Base-by-base conservation (phyloP, 345 rosid genomes). In the Eutrema heterophyllum region DNA sequence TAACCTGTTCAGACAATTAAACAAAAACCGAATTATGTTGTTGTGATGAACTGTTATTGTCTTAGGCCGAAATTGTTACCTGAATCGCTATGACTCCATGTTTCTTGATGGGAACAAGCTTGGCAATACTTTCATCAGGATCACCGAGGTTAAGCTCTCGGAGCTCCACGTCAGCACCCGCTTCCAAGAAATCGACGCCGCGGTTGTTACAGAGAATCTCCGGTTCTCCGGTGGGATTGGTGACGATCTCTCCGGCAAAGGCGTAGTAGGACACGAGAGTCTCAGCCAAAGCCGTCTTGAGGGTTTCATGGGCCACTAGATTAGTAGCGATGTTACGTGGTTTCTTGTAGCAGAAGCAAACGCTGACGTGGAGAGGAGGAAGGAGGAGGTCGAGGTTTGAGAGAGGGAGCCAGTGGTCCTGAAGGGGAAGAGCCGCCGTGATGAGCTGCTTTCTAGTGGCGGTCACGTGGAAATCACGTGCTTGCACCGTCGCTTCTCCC, bases 371-470 rank as follows among this genome's bases (percentile, higher is more conserved):
- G 10, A 90, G 1, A 0, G 90, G 88, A 61, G 98, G 98, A 32
- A 93, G 81, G 36, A 90, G 85, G 74, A 93, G 74, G 85, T 93
- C 98, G 3, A 93, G 88, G 86, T 90, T 93, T 16, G 98, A 90
- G 61, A 85, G 79, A 5, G 93, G 97, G 40, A 93, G 84, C 96
- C 97, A 86, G 48, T 88, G 97, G 54, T 86, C 83, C 66, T 86
- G 97, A 64, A 84, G 40, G 26, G 97, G 96, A 4, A 87, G 80
- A 58, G 67, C 81, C 6, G 98, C 83, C 11, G 96, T 83, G 79
- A 93, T 88, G 70, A 83, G 64, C 54, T 87, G 91, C 64, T 62
- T 79, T 82, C 70, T 83, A 46, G 45, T 74, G 72, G 85, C 65
- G 5, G 64, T 81, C 76, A 83, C 81, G 14, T 61, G 73, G 66